phyloP scores from a whole-genome alignment of 2,329 filamentous ascomycete species.

The Neofusicoccum laricinum region DNA sequence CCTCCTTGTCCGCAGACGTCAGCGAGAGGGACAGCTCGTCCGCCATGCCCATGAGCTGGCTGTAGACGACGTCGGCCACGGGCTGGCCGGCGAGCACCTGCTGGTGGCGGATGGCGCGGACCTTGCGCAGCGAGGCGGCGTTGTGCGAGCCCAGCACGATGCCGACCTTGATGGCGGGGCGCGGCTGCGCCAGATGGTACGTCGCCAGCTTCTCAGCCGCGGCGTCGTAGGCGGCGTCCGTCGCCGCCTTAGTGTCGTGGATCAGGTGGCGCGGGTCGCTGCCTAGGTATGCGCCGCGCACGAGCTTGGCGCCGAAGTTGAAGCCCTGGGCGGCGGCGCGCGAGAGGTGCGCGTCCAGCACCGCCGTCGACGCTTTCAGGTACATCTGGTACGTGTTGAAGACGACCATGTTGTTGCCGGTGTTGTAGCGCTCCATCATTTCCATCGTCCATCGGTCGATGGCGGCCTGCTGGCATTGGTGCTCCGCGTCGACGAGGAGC shows the following conservation, averaged over 20 bases:
- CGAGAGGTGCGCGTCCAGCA: constrained; percentile 45
- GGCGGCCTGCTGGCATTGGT: constrained; percentile 49
- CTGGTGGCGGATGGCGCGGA: constrained; percentile 47
- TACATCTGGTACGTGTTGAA: constrained; percentile 65
- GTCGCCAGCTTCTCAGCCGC: constrained; percentile 59
- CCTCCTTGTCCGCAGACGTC: constrained; percentile 29
- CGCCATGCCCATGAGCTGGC: constrained; percentile 92
- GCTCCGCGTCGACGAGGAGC: constrained; percentile 54
- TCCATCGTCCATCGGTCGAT: constrained; percentile 54
- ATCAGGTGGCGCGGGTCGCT: constrained; percentile 51
- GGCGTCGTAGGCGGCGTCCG: constrained; percentile 64
- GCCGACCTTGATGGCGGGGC: constrained; percentile 41
- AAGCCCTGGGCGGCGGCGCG: constrained; percentile 48
- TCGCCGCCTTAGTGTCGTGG: constrained; percentile 54
- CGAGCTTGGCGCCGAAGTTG: constrained; percentile 56
- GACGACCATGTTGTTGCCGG: constrained; percentile 54
- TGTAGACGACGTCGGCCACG: constrained; percentile 58
- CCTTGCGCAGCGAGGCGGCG: constrained; percentile 61
- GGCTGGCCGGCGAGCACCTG: constrained; percentile 35
- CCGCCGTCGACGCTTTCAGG: constrained; percentile 47
- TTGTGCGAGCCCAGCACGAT: constrained; percentile 84
- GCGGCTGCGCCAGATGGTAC: constrained; percentile 41
- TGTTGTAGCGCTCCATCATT: constrained; percentile 53
- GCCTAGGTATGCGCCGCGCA: constrained; percentile 56
- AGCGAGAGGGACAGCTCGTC: constrained; percentile 72